Evolutionary conservation across 2,329 filamentous ascomycete species (phyloP).

Genomic region (Exophiala aquamarina): DNA sequence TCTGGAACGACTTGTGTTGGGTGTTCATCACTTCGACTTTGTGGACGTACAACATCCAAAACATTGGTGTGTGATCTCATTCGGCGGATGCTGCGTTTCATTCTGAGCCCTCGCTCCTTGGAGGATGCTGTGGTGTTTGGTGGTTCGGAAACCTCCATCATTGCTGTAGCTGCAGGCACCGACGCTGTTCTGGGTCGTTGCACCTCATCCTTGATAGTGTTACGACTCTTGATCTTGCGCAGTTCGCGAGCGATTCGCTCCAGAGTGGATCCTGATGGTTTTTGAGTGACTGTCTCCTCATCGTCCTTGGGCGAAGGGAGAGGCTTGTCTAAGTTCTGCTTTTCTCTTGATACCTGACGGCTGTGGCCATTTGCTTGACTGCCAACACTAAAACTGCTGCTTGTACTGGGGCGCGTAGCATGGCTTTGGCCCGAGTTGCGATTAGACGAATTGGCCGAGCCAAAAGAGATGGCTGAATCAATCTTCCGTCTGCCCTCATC

Average conservation of each 20-base stretch:
- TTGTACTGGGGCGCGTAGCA: conserved; percentile 29
- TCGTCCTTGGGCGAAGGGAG: conserved; percentile 38
- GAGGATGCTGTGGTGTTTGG: conserved; percentile 19
- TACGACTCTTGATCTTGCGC: conserved; percentile 57
- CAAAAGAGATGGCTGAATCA: conserved; percentile 65
- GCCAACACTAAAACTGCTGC: conserved; percentile 30
- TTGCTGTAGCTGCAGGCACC: conserved; percentile 9
- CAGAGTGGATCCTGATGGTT: conserved; percentile 45
- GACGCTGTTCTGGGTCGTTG: conserved; percentile 17
- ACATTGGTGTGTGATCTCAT: conserved; percentile 36
- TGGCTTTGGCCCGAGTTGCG: conserved; percentile 36
- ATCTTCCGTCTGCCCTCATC: conserved; percentile 51
- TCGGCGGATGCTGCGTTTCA: conserved; percentile 33
- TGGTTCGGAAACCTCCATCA: conserved; percentile 11
- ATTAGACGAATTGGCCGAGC: conserved; percentile 38
- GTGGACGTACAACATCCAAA: conserved; percentile 32
- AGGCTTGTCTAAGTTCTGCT: conserved; percentile 39
- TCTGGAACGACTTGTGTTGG: conserved; percentile 30
- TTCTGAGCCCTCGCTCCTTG: conserved; percentile 28
- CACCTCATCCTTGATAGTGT: conserved; percentile 46
- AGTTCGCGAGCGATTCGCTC: conserved; percentile 62
- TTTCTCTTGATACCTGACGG: conserved; percentile 23
- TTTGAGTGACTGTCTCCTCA: conserved; percentile 25
- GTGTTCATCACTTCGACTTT: conserved; percentile 30
- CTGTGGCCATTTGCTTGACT: conserved; percentile 21